Conservation (phyloP, 257 asterid species). For the Solanum acaule region DNA sequence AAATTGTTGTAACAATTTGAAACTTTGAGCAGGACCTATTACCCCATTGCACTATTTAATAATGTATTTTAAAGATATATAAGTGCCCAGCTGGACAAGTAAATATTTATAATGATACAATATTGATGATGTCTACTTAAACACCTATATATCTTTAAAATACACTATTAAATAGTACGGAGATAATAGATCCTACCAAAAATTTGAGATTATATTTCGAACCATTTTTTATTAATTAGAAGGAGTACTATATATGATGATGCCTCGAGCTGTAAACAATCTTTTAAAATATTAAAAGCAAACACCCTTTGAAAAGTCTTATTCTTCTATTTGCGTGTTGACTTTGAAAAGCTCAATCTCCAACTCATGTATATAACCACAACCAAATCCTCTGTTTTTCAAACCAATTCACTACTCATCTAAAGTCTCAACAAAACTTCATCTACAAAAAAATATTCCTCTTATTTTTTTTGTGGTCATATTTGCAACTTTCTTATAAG, state of each 20-base stretch:
- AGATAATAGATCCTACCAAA: too few relatives aligned
- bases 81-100: too few relatives aligned
- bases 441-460: not conserved
- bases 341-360: constrained; percentile 13
- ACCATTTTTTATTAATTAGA: too few relatives aligned
- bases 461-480: not conserved
- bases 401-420: constrained; percentile 13
- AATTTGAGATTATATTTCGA: too few relatives aligned
- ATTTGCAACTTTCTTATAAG: not conserved
- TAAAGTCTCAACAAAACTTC: not conserved
- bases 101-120: too few relatives aligned
- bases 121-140: too few relatives aligned
- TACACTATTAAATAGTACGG: too few relatives aligned
- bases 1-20: too few relatives aligned
- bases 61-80: too few relatives aligned
- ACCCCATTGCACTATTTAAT: too few relatives aligned
- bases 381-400: not conserved
- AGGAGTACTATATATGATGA: not conserved
- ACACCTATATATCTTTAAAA: too few relatives aligned
- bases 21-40: too few relatives aligned
- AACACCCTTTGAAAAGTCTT: constrained; percentile 1
- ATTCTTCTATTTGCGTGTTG: constrained; percentile 33
- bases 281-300: not conserved
- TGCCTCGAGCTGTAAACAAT: not conserved
- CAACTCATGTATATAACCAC: not conserved